Evolutionary conservation across 495 filamentous ascomycete genomes (phyloP).

Genomic region (Penicillium paxilli): DNA sequence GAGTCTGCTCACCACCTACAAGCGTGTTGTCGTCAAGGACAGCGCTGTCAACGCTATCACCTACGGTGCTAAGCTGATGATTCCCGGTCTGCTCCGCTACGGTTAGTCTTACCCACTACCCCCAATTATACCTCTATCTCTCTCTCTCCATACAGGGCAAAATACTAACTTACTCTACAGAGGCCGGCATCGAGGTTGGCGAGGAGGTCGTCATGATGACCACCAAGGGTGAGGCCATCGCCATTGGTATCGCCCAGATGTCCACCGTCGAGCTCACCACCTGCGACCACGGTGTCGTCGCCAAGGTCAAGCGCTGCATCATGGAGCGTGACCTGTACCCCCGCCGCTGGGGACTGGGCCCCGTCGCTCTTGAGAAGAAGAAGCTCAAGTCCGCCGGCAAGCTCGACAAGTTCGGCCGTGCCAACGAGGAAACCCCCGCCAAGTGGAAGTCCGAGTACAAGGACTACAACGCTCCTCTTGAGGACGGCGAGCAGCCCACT

Average conservation of each 20-base stretch:
- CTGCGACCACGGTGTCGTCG: constrained; percentile 94
- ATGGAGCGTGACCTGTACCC: constrained; percentile 99
- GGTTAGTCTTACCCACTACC: constrained; percentile 54
- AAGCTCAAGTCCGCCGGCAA: constrained; percentile 98
- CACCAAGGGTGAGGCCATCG: constrained; percentile 97
- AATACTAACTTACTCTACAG: constrained; percentile 43
- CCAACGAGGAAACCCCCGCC: constrained; percentile 87
- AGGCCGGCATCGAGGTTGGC: constrained; percentile 80
- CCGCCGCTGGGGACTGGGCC: constrained; percentile 90
- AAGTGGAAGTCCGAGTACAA: constrained; percentile 89
- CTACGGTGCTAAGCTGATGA: constrained; percentile 98
- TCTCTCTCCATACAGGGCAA: no score
- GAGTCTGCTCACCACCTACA: constrained; percentile 86
- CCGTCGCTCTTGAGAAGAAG: constrained; percentile 92
- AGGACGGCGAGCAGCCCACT: constrained; percentile 40
- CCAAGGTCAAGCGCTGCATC: constrained; percentile 96
- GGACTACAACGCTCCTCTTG: constrained; percentile 68
- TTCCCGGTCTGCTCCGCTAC: constrained; percentile 89
- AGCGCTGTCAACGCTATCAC: constrained; percentile 93
- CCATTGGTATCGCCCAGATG: constrained; percentile 94
- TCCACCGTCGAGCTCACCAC: constrained; percentile 86
- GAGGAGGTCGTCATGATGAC: constrained; percentile 97
- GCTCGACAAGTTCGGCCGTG: constrained; percentile 92
- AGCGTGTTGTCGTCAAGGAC: constrained; percentile 96
- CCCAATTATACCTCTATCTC: no score